These are phyloP conservation scores for Simplicillium sp. DNA, from an alignment of 2,329 filamentous ascomycete species.

Conservation along the genomic window DNA sequence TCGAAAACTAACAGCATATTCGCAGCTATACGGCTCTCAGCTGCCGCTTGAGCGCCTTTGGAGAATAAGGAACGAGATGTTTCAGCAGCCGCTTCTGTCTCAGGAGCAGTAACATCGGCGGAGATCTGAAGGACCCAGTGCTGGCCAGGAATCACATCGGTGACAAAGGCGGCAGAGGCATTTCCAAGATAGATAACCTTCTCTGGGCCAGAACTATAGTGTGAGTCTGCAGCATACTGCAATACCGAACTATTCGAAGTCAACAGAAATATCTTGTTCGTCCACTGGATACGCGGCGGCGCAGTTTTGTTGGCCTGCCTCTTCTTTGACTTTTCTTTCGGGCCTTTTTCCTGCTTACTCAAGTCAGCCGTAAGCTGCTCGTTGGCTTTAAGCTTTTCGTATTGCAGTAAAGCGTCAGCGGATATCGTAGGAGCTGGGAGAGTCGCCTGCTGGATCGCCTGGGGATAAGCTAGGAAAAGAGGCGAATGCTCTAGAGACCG, in stretches of 20 bases:
- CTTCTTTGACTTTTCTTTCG: conserved; percentile 9
- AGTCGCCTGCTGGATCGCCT: conserved; percentile 66
- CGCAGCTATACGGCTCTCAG: conserved; percentile 45
- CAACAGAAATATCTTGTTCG: conserved; percentile 63
- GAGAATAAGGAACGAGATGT: conserved; percentile 55
- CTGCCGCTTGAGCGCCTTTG: conserved; percentile 47
- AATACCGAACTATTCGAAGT: conserved; percentile 63
- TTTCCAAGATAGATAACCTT: conserved; percentile 63
- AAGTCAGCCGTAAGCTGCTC: neutral
- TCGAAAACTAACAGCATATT: conserved; percentile 68
- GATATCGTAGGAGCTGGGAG: conserved; percentile 59
- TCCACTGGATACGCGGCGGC: conserved; percentile 50
- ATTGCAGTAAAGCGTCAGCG: conserved; percentile 56
- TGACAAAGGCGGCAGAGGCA: conserved; percentile 70
- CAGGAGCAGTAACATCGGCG: conserved; percentile 47
- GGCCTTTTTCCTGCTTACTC: neutral
- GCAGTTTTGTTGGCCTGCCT: conserved; percentile 14
- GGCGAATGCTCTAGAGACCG: conserved; percentile 33
- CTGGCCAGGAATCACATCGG: conserved; percentile 67
- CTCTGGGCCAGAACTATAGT: conserved; percentile 64
- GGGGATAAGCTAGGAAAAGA: conserved; percentile 79
- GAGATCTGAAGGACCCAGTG: conserved; percentile 75
- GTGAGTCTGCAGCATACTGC: conserved; percentile 63
- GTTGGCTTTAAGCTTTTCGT: conserved; percentile 12
- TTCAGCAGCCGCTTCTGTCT: conserved; percentile 34